phyloP scores from a whole-genome alignment of 208 protist species.

The Trypanosoma avium region DNA sequence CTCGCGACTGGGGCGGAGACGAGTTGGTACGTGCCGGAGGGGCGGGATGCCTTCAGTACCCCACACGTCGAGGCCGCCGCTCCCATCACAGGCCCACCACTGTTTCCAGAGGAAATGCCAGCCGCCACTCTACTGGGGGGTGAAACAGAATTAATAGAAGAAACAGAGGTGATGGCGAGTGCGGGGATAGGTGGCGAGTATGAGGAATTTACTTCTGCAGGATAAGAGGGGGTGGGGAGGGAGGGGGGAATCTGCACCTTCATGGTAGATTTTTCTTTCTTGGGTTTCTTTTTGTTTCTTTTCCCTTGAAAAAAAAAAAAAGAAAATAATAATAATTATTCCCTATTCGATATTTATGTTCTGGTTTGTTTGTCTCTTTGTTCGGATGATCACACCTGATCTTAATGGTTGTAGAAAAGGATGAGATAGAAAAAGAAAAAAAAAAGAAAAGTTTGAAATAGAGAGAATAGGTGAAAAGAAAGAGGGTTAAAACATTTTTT shows the following conservation, averaged over 20 bases:
- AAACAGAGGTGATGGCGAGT: background rate
- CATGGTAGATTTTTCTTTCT: background rate
- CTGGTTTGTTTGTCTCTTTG: too few relatives aligned
- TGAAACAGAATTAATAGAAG: background rate
- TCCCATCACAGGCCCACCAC: slow-evolving; percentile 52
- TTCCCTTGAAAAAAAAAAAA: too few relatives aligned
- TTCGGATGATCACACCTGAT: too few relatives aligned
- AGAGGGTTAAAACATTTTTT: too few relatives aligned
- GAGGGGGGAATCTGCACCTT: background rate
- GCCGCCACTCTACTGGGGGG: background rate
- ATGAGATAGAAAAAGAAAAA: too few relatives aligned
- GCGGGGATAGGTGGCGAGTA: background rate
- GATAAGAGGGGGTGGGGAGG: background rate
- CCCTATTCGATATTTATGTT: too few relatives aligned
- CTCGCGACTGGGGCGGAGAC: slow-evolving; percentile 86
- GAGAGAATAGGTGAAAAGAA: too few relatives aligned
- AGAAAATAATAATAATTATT: too few relatives aligned
- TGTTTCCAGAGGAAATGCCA: slow-evolving; percentile 28
- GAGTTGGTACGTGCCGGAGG: slow-evolving; percentile 90
- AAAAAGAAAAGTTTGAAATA: too few relatives aligned
- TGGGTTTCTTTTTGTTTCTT: slow-evolving; percentile 4
- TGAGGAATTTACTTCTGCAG: background rate
- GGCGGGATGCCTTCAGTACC: slow-evolving; percentile 47
- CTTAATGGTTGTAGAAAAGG: too few relatives aligned
- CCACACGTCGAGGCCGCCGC: slow-evolving; percentile 35